Evolutionary conservation across 1,284 basidiomycete species (phyloP), one percentile per base, ranked within the genome.

Genomic region (Porodaedalea pini): DNA sequence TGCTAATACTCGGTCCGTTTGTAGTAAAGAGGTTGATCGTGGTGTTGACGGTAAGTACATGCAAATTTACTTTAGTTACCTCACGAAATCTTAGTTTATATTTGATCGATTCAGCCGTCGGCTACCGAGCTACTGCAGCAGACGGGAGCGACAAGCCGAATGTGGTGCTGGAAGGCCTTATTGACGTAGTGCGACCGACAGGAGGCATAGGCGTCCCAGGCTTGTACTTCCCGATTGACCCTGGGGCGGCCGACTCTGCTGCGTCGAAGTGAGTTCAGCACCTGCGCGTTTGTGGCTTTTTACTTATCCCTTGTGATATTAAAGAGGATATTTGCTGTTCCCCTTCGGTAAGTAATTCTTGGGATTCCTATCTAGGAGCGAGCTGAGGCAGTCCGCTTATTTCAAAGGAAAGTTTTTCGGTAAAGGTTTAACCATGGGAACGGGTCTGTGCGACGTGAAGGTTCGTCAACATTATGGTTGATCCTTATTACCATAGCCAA

Each of bases 371-470:
- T 17, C 17, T 34, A 27, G 11, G 31, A 5, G 10, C 15, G 29
- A 19, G 3, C 49, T 51, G 11, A 37, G 25, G n/a, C 41, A 8
- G 5, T 6, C 21, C 41, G 21, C 41, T 7, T n/a, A 43, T 43
- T 37, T 23, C 13, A 6, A 34, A 74, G 75, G 76, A 21, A 77
- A 76, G 64, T 64, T 80, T 8, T 81, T 81, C 64, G 76, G 79
- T 68, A 81, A 80, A 62, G 79, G 78, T 0, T 65, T 80, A 13
- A 70, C 70, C 4, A 56, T 81, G 27, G 78, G 76, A n/a, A 79
- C 78, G 13, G 78, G 78, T 0, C 78, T 80, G 64, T 80, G 78
- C 66, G 79, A 80, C 57, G 79, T 80, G 61, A 81, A 81, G 72
- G 76, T 77, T 25, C 43, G 61, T 47, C 34, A 23, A 7, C 7